These are phyloP conservation scores for Eimeria praecox DNA, from an alignment of 169 alveolate genomes.

Conservation along the genomic window DNA sequence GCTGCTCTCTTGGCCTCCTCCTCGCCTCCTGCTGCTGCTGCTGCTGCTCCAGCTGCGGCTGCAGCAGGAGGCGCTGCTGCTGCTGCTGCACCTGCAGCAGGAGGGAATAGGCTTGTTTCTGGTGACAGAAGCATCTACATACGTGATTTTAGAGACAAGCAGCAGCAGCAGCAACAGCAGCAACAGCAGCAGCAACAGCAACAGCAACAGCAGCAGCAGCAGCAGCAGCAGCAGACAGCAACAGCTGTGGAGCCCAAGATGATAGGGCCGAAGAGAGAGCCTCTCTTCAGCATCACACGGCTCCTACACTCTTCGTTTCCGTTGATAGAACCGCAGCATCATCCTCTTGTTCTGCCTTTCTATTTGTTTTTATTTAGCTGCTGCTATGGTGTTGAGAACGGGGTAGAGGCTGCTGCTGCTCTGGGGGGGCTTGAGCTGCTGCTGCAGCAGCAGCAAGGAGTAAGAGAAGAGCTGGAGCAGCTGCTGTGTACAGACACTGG, in stretches of 20 bases:
- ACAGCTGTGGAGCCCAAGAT: conserved; percentile 6
- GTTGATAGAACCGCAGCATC: not conserved
- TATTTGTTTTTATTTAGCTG: conserved; percentile 31
- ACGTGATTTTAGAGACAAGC: too few species aligned
- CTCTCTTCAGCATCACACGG: not conserved
- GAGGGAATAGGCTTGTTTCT: too few species aligned
- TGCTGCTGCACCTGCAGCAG: too few species aligned
- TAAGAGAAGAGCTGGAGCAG: not conserved
- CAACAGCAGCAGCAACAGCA: not conserved
- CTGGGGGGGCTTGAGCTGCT: not conserved
- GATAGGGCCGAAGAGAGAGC: conserved; percentile 14
- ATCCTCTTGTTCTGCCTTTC: conserved; percentile 14
- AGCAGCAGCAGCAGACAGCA: not conserved
- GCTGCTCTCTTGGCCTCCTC: not conserved
- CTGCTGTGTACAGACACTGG: not conserved
- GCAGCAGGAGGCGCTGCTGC: not conserved
- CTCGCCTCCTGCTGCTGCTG: too few species aligned
- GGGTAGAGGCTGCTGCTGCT: conserved; percentile 25
- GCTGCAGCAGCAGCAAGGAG: conserved; percentile 42
- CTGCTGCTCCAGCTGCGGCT: not conserved
- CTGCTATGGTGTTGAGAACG: conserved; percentile 35
- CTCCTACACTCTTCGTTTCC: conserved; percentile 1
- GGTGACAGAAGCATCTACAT: too few species aligned
- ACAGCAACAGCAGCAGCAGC: too few species aligned
- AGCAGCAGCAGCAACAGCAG: not conserved